phyloP scores from a whole-genome alignment of 805 yeast genomes.

The Teunomyces funiuensis region DNA sequence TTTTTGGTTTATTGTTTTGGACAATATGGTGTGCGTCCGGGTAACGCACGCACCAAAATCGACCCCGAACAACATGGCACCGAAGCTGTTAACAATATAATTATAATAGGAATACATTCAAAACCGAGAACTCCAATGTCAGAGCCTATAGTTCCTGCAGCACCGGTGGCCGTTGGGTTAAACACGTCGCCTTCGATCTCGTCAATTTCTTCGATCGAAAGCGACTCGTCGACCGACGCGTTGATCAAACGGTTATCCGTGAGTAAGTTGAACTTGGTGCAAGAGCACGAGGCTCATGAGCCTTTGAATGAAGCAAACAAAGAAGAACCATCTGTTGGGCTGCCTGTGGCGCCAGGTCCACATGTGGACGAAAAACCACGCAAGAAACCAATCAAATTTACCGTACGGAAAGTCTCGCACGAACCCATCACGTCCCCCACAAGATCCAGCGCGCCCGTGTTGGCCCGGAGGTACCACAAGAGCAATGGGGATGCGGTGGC shows the following conservation, averaged over 20 bases:
- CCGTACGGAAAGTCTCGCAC: constrained; percentile 33
- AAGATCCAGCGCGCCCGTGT: background rate
- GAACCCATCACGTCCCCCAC: constrained; percentile 20
- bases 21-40: background rate
- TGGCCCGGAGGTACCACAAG: background rate
- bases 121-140: background rate
- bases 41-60: too few relatives aligned
- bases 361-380: background rate
- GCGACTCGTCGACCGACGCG: constrained; percentile 23
- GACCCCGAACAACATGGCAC: too few relatives aligned
- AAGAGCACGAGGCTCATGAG: background rate
- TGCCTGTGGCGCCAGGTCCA: too few relatives aligned
- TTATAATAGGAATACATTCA: too few relatives aligned
- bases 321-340: background rate
- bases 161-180: background rate
- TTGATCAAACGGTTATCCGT: constrained; percentile 19
- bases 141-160: background rate
- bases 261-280: background rate
- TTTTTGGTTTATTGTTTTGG: too few relatives aligned
- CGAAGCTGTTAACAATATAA: too few relatives aligned
- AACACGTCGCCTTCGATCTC: constrained; percentile 18
- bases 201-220: constrained; percentile 23
- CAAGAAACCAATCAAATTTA: constrained; percentile 33
- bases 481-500: background rate
- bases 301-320: background rate